Evolutionary conservation across 2,329 filamentous ascomycete genomes (phyloP).

Genomic region (Colletotrichum endophyticum): DNA sequence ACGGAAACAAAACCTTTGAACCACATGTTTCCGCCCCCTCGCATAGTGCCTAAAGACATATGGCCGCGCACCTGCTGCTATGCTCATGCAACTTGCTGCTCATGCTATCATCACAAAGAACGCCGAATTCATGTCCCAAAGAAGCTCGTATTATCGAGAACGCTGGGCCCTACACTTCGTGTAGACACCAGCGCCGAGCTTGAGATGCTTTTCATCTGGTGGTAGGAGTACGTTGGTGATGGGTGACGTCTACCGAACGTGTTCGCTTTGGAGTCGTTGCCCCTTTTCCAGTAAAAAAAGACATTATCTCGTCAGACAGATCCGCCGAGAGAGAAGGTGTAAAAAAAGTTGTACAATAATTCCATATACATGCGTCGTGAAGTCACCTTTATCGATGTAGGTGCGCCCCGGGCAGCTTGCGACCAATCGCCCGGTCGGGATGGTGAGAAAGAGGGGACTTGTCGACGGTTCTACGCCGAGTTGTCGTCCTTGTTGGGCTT

Average conservation of each 20-base stretch:
- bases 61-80: constrained; percentile 20
- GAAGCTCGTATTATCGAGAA: neutral
- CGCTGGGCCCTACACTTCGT: neutral
- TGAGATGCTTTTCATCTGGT: constrained; percentile 1
- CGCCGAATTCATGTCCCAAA: constrained; percentile 27
- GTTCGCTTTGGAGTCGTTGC: neutral
- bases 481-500: constrained; percentile 58
- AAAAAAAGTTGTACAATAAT: constrained; percentile 40
- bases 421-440: neutral
- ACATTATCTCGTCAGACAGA: neutral
- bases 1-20: constrained; percentile 11
- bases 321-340: constrained; percentile 7
- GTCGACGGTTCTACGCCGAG: constrained; percentile 23
- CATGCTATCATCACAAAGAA: constrained; percentile 40
- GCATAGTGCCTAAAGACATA: constrained; percentile 12
- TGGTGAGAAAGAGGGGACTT: neutral
- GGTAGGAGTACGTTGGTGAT: neutral
- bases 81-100: constrained; percentile 38
- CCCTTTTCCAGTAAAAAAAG: neutral
- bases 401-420: neutral
- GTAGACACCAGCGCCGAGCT: neutral
- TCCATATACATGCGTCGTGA: constrained; percentile 41
- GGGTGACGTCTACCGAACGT: neutral
- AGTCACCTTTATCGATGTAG: constrained; percentile 15
- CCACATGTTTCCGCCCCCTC: constrained; percentile 7